Evolutionary conservation across 495 filamentous ascomycete genomes (phyloP), one percentile per base, ranked within the genome.

Genomic region (Rusavskia elegans): DNA sequence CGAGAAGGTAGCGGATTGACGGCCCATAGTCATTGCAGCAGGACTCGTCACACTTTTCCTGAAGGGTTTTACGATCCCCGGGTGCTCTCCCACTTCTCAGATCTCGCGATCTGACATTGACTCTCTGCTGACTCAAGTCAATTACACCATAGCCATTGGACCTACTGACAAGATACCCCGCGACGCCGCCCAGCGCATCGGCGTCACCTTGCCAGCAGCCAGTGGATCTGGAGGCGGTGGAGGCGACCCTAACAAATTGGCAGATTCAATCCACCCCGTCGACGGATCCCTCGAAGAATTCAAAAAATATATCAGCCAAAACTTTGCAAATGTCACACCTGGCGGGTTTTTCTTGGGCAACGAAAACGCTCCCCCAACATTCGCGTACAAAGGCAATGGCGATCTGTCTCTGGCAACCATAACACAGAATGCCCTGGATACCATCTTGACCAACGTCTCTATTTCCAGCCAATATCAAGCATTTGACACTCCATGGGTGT

Each of bases 291-390:
- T 84, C 6, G 62, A 69, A 32, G 78, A 84, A 1, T 89, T 93
- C 61, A 81, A 82, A 52, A 56, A 70, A 20, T 82, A 81, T 57
- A 73, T 93, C 37, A 54, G 63, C 14, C 57, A 68, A 27, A 74
- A 79, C 42, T 85, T 79, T 63, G 65, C 64, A 48, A 81, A 83
- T 56, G 70, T 88, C 51, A 83, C 75, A 0, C 84, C 87, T 2
- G 85, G 85, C 16, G 86, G 82, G 14, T 75, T 88, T 63, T 94
- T 84, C 65, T 67, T 87, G 11, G 82, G 80, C 21, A 72, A 79
- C 42, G 68, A 63, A 23, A 66, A 56, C 6, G 63, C 61, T 11
- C 63, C 65, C 19, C 73, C 83, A 19, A 81, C 75, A 5, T 74
- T 87, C 54, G 77, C 80, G 10, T 89, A 80, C 64, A 63, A 66